Conservation (phyloP, 1,284 basidiomycete genomes). For the Pyrrhoderma lamaoense region DNA sequence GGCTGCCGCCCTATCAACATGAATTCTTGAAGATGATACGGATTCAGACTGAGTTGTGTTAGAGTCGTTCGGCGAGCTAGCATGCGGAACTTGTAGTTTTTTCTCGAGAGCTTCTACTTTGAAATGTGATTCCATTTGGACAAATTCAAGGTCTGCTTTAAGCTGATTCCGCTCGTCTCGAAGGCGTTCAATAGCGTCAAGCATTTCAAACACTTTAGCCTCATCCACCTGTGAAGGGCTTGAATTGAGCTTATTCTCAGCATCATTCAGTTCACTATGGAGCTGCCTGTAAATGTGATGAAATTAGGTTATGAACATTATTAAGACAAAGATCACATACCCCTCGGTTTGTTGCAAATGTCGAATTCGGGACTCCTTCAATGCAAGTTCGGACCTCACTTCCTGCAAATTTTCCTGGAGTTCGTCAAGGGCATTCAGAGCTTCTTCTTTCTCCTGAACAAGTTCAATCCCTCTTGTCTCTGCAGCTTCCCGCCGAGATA, state of each 20-base stretch:
- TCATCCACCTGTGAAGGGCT: constrained; percentile 23
- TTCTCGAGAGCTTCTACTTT: constrained; percentile 53
- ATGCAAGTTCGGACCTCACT: constrained; percentile 26
- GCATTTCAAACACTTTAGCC: constrained; percentile 41
- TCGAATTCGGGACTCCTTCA: constrained; percentile 26
- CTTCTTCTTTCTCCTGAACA: constrained; percentile 40
- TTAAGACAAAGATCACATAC: constrained; percentile 1
- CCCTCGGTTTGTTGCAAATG: constrained; percentile 25
- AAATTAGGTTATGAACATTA: background rate
- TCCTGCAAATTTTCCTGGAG: constrained; percentile 26
- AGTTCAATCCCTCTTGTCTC: constrained; percentile 33
- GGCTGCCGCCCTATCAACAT: background rate
- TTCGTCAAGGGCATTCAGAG: constrained; percentile 36
- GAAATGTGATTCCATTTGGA: constrained; percentile 65
- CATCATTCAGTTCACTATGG: constrained; percentile 19
- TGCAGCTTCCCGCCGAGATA: constrained; percentile 29
- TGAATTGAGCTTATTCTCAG: background rate
- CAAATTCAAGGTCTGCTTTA: constrained; percentile 60
- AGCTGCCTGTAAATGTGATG: constrained; percentile 20
- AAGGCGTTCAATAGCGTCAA: constrained; percentile 57
- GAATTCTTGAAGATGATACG: background rate
- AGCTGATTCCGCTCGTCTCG: constrained; percentile 64
- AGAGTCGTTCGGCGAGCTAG: constrained; percentile 18
- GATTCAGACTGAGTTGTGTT: background rate
- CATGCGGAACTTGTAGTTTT: constrained; percentile 30